Evolutionary conservation across 495 filamentous ascomycete species (phyloP).

Genomic region (Penicillium mononematosum): DNA sequence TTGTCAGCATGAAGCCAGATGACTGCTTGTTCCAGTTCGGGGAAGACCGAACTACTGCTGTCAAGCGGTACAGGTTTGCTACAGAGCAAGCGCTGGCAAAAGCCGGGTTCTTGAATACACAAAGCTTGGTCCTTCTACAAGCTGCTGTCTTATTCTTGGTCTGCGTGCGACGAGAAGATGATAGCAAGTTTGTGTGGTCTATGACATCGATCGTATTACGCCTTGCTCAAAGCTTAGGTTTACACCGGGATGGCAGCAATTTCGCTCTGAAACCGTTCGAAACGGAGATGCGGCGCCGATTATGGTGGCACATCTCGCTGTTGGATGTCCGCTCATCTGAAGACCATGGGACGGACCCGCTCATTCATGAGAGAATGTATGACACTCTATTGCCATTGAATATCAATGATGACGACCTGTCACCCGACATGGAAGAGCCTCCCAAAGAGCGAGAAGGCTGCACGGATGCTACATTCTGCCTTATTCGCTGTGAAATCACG

Average conservation of each 20-base stretch:
- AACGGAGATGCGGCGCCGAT: slow-evolving; percentile 75
- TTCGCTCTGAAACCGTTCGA: slow-evolving; percentile 75
- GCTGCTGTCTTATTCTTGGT: slow-evolving; percentile 73
- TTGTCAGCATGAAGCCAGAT: slow-evolving; percentile 60
- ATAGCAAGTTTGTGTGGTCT: slow-evolving; percentile 65
- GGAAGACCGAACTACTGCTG: slow-evolving; percentile 41
- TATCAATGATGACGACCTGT: slow-evolving; percentile 76
- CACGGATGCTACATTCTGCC: slow-evolving; percentile 79
- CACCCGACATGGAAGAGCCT: slow-evolving; percentile 58
- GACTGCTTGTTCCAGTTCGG: slow-evolving; percentile 39
- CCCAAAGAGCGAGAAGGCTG: slow-evolving; percentile 58
- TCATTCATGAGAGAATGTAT: slow-evolving; percentile 64
- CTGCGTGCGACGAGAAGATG: slow-evolving; percentile 63
- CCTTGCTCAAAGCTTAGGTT: slow-evolving; percentile 75
- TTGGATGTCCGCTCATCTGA: slow-evolving; percentile 77
- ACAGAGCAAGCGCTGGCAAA: slow-evolving; percentile 75
- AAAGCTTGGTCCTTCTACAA: slow-evolving; percentile 73
- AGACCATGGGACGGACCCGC: slow-evolving; percentile 79
- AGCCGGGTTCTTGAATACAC: slow-evolving; percentile 70
- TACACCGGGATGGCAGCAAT: slow-evolving; percentile 76
- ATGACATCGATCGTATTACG: slow-evolving; percentile 70
- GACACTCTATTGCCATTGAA: slow-evolving; percentile 76
- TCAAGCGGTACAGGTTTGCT: slow-evolving; percentile 73
- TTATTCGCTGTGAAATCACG: slow-evolving; percentile 66
- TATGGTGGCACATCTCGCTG: slow-evolving; percentile 82